These are phyloP conservation scores for Mycena rebaudengoi DNA, from an alignment of 768 basidiomycete species.

Conservation along the genomic window DNA sequence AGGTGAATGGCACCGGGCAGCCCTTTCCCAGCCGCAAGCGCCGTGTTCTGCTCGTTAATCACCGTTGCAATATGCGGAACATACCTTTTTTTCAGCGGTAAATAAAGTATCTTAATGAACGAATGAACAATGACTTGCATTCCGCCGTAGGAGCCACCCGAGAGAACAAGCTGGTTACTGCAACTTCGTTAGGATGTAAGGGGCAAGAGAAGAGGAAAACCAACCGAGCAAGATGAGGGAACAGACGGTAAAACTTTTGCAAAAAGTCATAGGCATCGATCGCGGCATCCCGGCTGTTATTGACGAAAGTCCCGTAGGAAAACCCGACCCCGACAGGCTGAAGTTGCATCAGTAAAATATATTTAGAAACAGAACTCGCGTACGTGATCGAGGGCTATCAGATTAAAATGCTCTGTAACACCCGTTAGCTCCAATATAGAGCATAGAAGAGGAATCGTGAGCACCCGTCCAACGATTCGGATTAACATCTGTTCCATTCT, in stretches of 20 bases:
- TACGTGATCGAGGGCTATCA: slow-evolving; percentile 37
- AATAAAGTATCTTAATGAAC: too few relatives aligned
- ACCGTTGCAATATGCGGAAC: slow-evolving; percentile 46
- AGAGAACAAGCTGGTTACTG: slow-evolving; percentile 35
- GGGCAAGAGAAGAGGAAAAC: not conserved
- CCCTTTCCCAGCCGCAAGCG: slow-evolving; percentile 27
- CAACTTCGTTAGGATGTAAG: not conserved
- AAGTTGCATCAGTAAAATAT: not conserved
- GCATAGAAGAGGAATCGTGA: not conserved
- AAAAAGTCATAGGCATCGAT: slow-evolving; percentile 46
- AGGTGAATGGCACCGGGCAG: slow-evolving; percentile 32
- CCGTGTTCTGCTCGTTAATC: slow-evolving; percentile 42
- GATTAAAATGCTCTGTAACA: slow-evolving; percentile 32
- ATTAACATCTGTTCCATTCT: slow-evolving; percentile 33
- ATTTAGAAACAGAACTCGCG: not conserved
- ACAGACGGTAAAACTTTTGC: slow-evolving; percentile 42
- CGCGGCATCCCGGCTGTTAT: slow-evolving; percentile 41
- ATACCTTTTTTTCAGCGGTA: too few relatives aligned
- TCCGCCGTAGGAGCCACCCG: slow-evolving; percentile 46
- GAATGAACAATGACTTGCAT: too few relatives aligned
- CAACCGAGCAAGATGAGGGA: slow-evolving; percentile 7
- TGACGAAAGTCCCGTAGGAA: slow-evolving; percentile 43
- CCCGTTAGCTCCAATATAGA: too few relatives aligned
- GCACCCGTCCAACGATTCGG: slow-evolving; percentile 35
- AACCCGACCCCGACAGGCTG: slow-evolving; percentile 44